phyloP scores from a whole-genome alignment of 768 basidiomycete genomes.

The Rhodotorula kratochvilovae region DNA sequence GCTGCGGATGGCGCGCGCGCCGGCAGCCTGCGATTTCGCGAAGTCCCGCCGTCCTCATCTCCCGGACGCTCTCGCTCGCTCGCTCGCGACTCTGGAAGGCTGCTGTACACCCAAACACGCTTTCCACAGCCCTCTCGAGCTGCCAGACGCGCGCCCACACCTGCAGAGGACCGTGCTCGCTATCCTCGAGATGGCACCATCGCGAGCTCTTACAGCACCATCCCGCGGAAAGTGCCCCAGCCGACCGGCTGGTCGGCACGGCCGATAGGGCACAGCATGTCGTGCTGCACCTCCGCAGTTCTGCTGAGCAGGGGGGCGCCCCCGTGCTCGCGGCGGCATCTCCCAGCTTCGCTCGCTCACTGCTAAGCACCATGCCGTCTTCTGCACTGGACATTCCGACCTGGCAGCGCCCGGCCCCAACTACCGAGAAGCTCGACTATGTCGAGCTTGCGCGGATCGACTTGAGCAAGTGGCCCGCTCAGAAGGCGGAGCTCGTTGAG shows the following conservation, averaged over 20 bases:
- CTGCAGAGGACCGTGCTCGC: no score
- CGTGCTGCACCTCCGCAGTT: no score
- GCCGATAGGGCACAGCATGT: no score
- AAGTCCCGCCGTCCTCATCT: not conserved
- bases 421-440: constrained; percentile 46
- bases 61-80: not conserved
- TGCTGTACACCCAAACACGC: no score
- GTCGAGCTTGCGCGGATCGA: constrained; percentile 45
- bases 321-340: no score
- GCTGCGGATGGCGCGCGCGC: not conserved
- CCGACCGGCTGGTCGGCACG: no score
- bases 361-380: not conserved
- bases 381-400: constrained; percentile 1
- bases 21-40: not conserved
- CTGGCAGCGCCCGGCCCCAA: constrained; percentile 30
- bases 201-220: no score
- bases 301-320: no score
- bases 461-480: constrained; percentile 33
- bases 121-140: no score
- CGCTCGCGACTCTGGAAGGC: not conserved
- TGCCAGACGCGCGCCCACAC: no score
- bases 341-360: not conserved
- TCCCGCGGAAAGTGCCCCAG: no score
- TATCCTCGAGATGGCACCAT: no score
- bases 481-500: constrained; percentile 42